Evolutionary conservation across 208 protist species (phyloP), one percentile per base, ranked within the genome.

Genomic region (Acanthamoeba healyi): DNA sequence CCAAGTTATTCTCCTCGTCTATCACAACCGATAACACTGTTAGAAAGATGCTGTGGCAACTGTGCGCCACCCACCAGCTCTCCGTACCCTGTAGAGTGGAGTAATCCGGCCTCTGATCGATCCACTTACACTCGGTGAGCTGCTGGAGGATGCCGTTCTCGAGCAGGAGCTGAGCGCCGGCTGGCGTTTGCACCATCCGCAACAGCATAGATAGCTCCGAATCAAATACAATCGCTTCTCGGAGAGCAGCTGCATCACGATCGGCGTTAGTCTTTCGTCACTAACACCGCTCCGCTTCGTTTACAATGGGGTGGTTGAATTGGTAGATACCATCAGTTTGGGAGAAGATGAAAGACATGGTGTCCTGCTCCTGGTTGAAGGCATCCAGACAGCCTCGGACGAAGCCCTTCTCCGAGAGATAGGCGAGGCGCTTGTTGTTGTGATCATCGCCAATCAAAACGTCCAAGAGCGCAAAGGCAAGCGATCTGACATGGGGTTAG

Each of bases 101-200:
- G 65, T 94, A 94, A 29, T 94, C 89, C 19, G 89, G 89, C 32
- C 89, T 34, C 58, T 94, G 89, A 42, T 94, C 89, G 44, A 94
- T 49, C 42, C 42, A 94, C 89, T 82, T 32, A 42, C 89, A 94
- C 19, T 82, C 89, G 38, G 44, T 94, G 29, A 94, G 67, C 12
- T 49, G 89, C 32, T 94, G 89, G 42, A 94, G 44, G 26, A 94
- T 51, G 44, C 89, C 89, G 40, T 94, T 82, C 36, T 94, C 89
- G 26, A 94, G 32, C 42, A 94, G 67, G 9, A 94, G 24, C 29
- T 58, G 42, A 29, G 89, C 89, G 17, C 89, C 89, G 12, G 22
- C 32, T 15, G 26, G 67, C 38, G 89, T 94, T n/a, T 82, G 89
- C 44, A 65, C 89, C 49, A 94, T 94, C 26, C 65, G 63, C 44